Conservation (phyloP, 1,284 basidiomycete genomes). For the Golubevia pallescens region DNA sequence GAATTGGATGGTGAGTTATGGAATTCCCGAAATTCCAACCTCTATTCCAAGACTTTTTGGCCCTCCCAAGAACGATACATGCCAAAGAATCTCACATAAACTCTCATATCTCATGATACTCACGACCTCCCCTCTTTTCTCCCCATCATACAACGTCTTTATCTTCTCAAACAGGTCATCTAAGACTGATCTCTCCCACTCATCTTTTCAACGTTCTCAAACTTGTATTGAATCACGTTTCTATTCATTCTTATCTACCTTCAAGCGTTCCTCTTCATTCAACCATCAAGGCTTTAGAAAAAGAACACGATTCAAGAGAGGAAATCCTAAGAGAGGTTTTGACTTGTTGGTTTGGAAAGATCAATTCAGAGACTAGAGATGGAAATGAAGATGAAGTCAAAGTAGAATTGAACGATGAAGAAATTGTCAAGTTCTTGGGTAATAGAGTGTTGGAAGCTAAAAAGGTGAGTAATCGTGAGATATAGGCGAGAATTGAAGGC, state of each 20-base stretch:
- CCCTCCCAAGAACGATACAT: too few relatives aligned
- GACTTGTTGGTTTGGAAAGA: conserved; percentile 39
- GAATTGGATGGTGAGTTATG: conserved; percentile 34
- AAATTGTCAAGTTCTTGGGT: too few relatives aligned
- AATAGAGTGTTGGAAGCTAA: too few relatives aligned
- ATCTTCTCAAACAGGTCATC: conserved; percentile 19
- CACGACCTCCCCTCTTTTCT: background rate
- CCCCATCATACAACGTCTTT: too few relatives aligned
- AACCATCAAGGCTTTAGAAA: conserved; percentile 22
- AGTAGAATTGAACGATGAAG: too few relatives aligned
- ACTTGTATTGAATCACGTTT: conserved; percentile 37
- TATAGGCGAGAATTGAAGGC: too few relatives aligned
- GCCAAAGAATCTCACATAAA: too few relatives aligned
- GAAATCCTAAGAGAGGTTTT: conserved; percentile 36
- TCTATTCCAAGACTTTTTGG: too few relatives aligned
- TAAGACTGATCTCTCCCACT: conserved; percentile 35
- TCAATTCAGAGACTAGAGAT: background rate
- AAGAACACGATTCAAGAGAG: conserved; percentile 16
- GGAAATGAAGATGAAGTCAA: background rate
- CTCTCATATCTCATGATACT: background rate
- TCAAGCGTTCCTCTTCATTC: conserved; percentile 30
- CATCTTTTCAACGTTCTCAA: conserved; percentile 27
- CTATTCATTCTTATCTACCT: conserved; percentile 34
- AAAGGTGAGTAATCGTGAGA: too few relatives aligned
- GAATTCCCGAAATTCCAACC: too few relatives aligned